Base-by-base conservation (phyloP, 2,329 filamentous ascomycete genomes). In the Alternaria brassicicola region DNA sequence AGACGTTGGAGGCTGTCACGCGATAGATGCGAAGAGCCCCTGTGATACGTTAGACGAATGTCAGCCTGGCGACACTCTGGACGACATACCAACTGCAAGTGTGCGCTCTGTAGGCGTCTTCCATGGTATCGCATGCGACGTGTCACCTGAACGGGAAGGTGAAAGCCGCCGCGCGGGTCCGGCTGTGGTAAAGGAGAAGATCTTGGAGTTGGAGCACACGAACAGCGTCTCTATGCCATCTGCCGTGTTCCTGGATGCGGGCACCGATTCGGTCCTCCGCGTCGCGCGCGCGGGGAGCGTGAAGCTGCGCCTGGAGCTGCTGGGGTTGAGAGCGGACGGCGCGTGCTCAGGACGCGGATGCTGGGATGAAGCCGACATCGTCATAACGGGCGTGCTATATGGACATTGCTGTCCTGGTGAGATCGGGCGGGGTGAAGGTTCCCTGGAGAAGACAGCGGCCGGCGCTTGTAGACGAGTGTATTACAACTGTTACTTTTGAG, bases 11-110 rank as follows among this genome's bases (percentile, higher is more conserved):
- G 19, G 92, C 91, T 7, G 91, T 90, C 31, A 95, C 90, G 69
- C 91, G 89, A 75, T 97, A 96, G 63, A 97, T 92, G 63, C 89
- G 86, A 59, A 97, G 84, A 1, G 88, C 85, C 2, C 92, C 93
- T 86, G 56, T 3, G 38, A 30, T 30, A 15, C 38, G 51, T 66
- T 55, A 69, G 52, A 58, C 33, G 25, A 31, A 15, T 15, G 12
- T 30, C 33, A 36, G 51, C 9, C 28, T 39, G 33, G 30, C 21
- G 26, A 23, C 12, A 36, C 36, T 15, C n/a, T 39, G 30, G 35
- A 47, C 33, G 19, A 67, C 84, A 62, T 80, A 91, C 89, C 89
- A 59, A 91, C 85, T 57, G 93, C 92, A 63, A 96, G 88, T 0
- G 91, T 94, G 69, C 89, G 86, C 76, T 96, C 92, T 1, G 90